Conservation (phyloP, 176 grass and related monocot species). For the Metroxylon sagu region DNA sequence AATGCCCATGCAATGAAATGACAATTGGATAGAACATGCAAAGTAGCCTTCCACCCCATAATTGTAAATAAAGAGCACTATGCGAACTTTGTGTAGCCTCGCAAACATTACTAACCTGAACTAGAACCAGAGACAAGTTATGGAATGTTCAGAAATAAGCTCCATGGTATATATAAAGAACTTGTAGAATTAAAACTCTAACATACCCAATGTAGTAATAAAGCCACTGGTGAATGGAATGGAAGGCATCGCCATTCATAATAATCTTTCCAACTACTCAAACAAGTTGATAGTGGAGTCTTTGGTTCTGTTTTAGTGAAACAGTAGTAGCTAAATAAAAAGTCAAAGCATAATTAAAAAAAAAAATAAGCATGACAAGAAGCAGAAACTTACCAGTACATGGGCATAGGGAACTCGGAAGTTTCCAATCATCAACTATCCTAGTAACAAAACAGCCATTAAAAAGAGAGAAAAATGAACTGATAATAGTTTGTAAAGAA, state of each 20-base stretch:
- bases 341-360: slow-evolving; percentile 8
- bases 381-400: slow-evolving; percentile 51
- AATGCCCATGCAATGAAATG: no score
- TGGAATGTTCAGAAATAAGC: no score
- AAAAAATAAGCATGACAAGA: neutral
- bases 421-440: slow-evolving; percentile 49
- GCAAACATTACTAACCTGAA: no score
- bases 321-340: neutral
- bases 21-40: no score
- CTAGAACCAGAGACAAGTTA: no score
- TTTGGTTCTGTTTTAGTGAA: slow-evolving; percentile 38
- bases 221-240: slow-evolving; percentile 65
- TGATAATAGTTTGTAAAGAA: no score
- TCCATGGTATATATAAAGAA: neutral
- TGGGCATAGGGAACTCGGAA: slow-evolving; percentile 68
- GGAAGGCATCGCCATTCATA: slow-evolving; percentile 84
- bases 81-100: no score
- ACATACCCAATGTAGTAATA: slow-evolving; percentile 90
- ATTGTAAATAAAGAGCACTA: no score
- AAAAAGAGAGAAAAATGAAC: no score
- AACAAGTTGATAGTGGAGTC: slow-evolving; percentile 19
- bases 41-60: no score
- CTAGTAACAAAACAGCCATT: slow-evolving; percentile 8
- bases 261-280: slow-evolving; percentile 83
- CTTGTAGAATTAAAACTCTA: neutral